Evolutionary conservation across 495 filamentous ascomycete genomes (phyloP).

Genomic region (Penicillium paradoxum): DNA sequence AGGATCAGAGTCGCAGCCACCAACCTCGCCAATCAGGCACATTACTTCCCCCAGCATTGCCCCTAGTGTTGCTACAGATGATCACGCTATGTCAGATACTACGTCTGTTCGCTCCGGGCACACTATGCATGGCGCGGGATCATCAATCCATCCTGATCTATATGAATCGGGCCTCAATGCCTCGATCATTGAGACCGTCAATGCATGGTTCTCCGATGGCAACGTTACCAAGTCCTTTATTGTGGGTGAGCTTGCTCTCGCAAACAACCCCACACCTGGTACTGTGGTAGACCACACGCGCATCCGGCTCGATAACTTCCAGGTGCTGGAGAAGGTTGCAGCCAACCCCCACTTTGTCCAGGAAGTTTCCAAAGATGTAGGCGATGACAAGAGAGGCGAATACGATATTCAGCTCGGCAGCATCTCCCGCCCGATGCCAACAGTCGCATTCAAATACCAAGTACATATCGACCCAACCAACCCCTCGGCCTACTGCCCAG

Average conservation of each 20-base stretch:
- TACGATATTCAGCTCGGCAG: conserved; percentile 70
- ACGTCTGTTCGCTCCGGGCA: conserved; percentile 87
- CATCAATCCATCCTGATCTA: conserved; percentile 76
- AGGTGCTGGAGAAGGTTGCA: conserved; percentile 86
- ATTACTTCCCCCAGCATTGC: conserved; percentile 43
- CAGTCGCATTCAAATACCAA: conserved; percentile 91
- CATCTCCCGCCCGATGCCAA: conserved; percentile 58
- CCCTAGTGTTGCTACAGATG: conserved; percentile 36
- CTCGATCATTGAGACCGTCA: conserved; percentile 89
- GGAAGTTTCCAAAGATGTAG: conserved; percentile 39
- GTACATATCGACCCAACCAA: conserved; percentile 68
- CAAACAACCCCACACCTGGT: conserved; percentile 62
- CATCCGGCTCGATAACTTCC: conserved; percentile 87
- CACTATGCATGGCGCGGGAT: conserved; percentile 60
- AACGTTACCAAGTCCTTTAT: conserved; percentile 65
- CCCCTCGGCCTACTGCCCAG: conserved; percentile 63
- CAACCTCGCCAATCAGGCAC: conserved; percentile 35
- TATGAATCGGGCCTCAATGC: conserved; percentile 77
- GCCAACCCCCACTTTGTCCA: conserved; percentile 87
- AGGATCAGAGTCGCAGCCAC: conserved; percentile 20
- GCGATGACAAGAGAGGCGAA: conserved; percentile 66
- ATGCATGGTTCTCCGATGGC: conserved; percentile 73
- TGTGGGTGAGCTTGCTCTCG: conserved; percentile 85
- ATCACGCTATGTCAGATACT: conserved; percentile 71
- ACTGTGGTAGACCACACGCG: conserved; percentile 47